Conservation (phyloP, 2,329 filamentous ascomycete genomes). For the Stachybotrys elegans region DNA sequence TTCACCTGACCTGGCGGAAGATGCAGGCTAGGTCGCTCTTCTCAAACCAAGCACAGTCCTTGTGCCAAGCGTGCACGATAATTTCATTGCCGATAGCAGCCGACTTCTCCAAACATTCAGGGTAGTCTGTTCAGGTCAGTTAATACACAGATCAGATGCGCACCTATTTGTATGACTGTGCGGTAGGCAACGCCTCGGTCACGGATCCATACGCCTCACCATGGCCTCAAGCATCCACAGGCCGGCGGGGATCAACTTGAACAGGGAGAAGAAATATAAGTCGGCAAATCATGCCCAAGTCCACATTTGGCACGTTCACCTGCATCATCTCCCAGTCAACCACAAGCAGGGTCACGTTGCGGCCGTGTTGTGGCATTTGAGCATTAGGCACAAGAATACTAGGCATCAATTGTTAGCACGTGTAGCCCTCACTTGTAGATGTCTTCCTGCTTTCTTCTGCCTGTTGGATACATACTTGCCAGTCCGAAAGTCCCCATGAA, state of each 20-base stretch:
- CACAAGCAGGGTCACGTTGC: constrained; percentile 1
- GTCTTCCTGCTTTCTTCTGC: neutral
- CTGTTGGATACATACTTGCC: constrained; percentile 1
- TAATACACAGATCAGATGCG: neutral
- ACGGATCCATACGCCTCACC: neutral
- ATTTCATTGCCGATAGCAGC: neutral
- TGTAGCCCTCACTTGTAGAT: neutral
- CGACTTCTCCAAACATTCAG: neutral
- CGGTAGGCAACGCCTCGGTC: constrained; percentile 2
- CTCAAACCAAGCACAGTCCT: constrained; percentile 1
- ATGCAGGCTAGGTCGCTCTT: neutral
- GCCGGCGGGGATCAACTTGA: neutral
- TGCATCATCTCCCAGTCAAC: constrained; percentile 3
- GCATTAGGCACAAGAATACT: constrained; percentile 1
- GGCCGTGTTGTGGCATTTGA: neutral
- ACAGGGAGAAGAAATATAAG: neutral
- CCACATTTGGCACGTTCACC: constrained; percentile 1
- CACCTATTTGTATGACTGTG: constrained; percentile 1
- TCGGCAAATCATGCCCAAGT: constrained; percentile 2
- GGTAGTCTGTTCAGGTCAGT: constrained; percentile 1
- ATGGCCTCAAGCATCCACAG: constrained; percentile 2
- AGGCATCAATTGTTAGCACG: neutral
- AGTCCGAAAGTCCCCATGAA: constrained; percentile 1
- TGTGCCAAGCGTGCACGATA: neutral
- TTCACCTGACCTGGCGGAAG: constrained; percentile 1